Evolutionary conservation across 495 filamentous ascomycete genomes (phyloP), one percentile per base, ranked within the genome.

Genomic region (Penicillium desertorum): DNA sequence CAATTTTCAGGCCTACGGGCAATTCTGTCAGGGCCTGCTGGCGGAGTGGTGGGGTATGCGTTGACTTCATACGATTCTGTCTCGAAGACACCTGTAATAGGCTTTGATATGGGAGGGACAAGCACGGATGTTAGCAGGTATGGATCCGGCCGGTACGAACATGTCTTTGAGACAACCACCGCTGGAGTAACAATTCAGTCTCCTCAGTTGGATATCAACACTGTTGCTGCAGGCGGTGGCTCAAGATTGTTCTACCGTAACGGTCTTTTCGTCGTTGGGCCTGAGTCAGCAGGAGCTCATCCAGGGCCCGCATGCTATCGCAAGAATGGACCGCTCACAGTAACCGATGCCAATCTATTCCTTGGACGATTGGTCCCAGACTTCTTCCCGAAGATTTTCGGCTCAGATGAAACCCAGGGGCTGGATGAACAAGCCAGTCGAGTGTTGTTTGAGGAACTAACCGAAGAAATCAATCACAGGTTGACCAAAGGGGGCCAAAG

Each of bases 301-400:
- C 92, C 92, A 1, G 92, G 92, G 0, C 92, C 92, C 8, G 91
- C 89, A 1, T 97, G 92, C 64, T 97, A 97, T 72, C 79, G 92
- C 20, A 97, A 97, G 71, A 89, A 87, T 0, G 92, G 92, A 0
- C 91, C 92, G 2, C 76, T 92, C 2, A 92, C 92, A 1, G 91
- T 97, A 19, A 97, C 92, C 0, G 92, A 97, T 73, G 92, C 92
- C 9, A 96, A 96, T 63, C 71, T 96, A 22, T 88, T 88, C 60
- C 83, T 97, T 3, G 92, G 92, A 9, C 78, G 92, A 41, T 75
- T 97, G n/a, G 63, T 95, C 16, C 92, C 92, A 0, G 89, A 94
- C 46, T 96, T 92, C 77, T 97, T 97, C 63, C 92, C 92, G 3
- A 91, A 88, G 62, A 96, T 97, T 44, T 97, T 97, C 63, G 92